Evolutionary conservation across 108 stramenopile genomes (phyloP), one percentile per base, ranked within the genome.

Genomic region (Pseudonitzschia multistriata): DNA sequence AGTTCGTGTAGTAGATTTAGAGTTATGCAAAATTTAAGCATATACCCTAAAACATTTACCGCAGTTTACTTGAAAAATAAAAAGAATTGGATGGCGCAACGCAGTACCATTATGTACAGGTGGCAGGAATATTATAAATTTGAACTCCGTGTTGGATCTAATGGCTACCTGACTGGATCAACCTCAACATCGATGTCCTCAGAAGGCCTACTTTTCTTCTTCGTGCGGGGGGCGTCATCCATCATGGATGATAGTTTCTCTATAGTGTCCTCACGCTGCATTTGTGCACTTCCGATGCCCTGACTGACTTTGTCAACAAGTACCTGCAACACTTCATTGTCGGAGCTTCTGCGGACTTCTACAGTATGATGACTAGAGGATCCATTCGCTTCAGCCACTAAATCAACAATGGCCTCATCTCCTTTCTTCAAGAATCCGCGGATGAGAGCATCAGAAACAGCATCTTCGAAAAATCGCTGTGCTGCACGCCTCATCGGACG

Each of bases 401-500:
- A 52, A 37, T 81, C 83, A 27, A 88, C 79, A 7, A 66, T 67
- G 15, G 84, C 89, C 34, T 45, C 49, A 55, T 94, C 88, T 3
- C 87, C 92, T 22, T 81, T 79, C 49, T 83, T 52, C 28, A 91
- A 66, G 63, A 92, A 94, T 0, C 90, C 94, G 35, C 85, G 79
- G 0, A 95, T 68, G n/a, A 95, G 85, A 24, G 90, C 89, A 66
- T 95, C 94, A 52, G 86, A 87, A 13, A 95, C 75, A n/a, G 86
- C 74, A 69, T 95, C 94, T 54, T 95, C 94, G 39, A 92, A 81
- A n/a, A 83, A 85, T 28, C 94, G 76, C 70, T 90, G 88, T 13
- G 85, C 91, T 28, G 94, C 91, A 56, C 94, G 65, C 8, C 91
- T 78, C 83, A 95, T 85, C 35, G 94, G 94, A 15, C 94, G 81